Evolutionary conservation across 2,329 filamentous ascomycete species (phyloP).

Genomic region (Byssochlamys sp.): DNA sequence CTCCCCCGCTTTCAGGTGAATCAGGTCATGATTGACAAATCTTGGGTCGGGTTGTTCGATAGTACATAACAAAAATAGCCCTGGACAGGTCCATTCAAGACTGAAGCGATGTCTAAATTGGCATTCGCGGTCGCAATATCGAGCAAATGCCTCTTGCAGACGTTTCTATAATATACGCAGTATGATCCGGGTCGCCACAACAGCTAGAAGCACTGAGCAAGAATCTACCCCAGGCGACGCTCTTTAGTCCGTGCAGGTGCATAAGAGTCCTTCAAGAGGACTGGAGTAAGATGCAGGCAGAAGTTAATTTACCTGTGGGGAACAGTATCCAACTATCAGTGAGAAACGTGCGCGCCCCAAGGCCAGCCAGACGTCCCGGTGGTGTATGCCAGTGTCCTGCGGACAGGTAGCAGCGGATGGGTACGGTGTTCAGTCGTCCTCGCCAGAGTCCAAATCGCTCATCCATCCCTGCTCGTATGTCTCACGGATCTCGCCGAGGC

Average conservation of each 20-base stretch:
- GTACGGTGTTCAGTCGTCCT: conserved; percentile 24
- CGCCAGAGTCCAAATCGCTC: conserved; percentile 48
- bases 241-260: not conserved
- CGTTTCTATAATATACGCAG: not conserved
- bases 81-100: not conserved
- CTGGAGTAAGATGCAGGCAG: not conserved
- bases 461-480: conserved; percentile 84
- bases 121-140: not conserved
- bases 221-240: not conserved
- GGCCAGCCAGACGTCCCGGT: not conserved
- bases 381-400: conserved; percentile 7
- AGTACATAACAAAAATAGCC: not conserved
- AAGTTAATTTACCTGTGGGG: not conserved
- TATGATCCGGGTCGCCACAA: not conserved
- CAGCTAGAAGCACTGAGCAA: not conserved
- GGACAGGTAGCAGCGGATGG: conserved; percentile 1
- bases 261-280: not conserved
- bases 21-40: not conserved
- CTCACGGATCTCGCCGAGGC: conserved; percentile 71
- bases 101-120: not conserved
- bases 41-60: not conserved
- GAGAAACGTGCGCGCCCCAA: not conserved
- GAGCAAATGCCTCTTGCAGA: not conserved
- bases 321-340: not conserved
- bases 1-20: not conserved